phyloP scores from a whole-genome alignment of 2,329 filamentous ascomycete genomes.

The Colletotrichum cordylinicola region DNA sequence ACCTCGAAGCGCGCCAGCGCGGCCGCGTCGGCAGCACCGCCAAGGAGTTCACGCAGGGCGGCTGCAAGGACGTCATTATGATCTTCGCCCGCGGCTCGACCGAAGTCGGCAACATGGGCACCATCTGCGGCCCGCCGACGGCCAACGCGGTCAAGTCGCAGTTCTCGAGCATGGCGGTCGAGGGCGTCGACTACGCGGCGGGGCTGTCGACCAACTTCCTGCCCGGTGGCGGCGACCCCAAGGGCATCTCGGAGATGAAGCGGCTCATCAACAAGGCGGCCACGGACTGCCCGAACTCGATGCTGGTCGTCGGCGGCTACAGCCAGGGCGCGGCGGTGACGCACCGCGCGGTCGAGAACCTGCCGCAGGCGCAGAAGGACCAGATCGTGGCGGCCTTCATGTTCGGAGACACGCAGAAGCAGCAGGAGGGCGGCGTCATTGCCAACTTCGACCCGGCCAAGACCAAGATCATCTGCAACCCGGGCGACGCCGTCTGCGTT shows the following conservation, averaged over 20 bases:
- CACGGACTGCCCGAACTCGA: conserved; percentile 39
- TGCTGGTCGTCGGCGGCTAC: conserved; percentile 44
- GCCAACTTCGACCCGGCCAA: conserved; percentile 37
- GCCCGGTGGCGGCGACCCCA: conserved; percentile 33
- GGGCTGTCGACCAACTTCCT: conserved; percentile 36
- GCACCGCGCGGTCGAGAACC: conserved; percentile 30
- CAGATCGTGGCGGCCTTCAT: conserved; percentile 30
- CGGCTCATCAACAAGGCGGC: conserved; percentile 38
- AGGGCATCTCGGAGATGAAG: conserved; percentile 36
- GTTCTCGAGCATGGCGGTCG: conserved; percentile 26
- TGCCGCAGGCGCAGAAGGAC: conserved; percentile 26
- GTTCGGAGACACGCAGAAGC: conserved; percentile 31
- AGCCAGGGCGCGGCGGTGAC: conserved; percentile 38
- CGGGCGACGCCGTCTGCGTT: conserved; percentile 41
- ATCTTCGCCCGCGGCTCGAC: conserved; percentile 29
- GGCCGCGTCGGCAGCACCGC: conserved; percentile 21
- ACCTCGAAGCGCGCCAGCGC: conserved; percentile 22
- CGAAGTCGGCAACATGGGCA: conserved; percentile 26
- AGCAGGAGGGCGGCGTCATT: conserved; percentile 40
- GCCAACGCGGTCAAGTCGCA: conserved; percentile 25
- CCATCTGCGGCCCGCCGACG: conserved; percentile 24
- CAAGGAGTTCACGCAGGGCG: conserved; percentile 28
- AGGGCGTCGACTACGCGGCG: conserved; percentile 40
- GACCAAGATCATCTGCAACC: conserved; percentile 46
- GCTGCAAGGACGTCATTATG: conserved; percentile 29